Evolutionary conservation across 768 basidiomycete genomes (phyloP), one percentile per base, ranked within the genome.

Genomic region (Pleurotus djamor): DNA sequence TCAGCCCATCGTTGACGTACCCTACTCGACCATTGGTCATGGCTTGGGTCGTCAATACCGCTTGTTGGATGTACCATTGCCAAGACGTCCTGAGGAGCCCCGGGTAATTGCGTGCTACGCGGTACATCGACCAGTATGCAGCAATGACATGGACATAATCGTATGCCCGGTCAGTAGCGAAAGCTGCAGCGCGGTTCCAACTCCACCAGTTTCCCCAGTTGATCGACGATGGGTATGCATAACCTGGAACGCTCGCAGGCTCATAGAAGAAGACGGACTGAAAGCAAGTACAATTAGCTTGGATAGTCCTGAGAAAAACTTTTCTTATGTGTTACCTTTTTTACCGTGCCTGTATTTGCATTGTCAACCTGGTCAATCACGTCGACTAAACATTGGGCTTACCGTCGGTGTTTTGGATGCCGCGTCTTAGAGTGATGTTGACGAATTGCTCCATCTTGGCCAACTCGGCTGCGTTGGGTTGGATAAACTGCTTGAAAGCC

Each of bases 1-100:
- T 85, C 17, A 84, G 68, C 1, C 83, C 83, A 59, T 76, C 80
- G 41, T 70, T 65, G 1, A 71, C 74, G 63, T 74, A 83, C 10
- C 80, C 82, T 0, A 81, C 80, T 10, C 68, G 60, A 1, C 76
- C 76, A 48, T 72, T 69, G 8, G 81, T 82, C 80, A 83, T 79
- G 4, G 73, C 68, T 6, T 66, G 61, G 8, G 83, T 71, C 0
- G 83, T 85, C 16, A 73, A 59, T 5, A 83, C 80, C 0, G 83
- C 82, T 64, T 83, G 81, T 56, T 81, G 81, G 57, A 85, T 63
- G 61, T 85, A 85, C 81, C 82, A 85, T 57, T 81, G 74, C 83
- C 83, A 85, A 4, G 80, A 78, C 4, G 68, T 69, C 47, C 69
- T 77, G 12, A 79, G 76, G 5, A 85, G 76, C 16, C 70, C 61